Evolutionary conservation across 2,329 filamentous ascomycete genomes (phyloP), one percentile per base, ranked within the genome.

Genomic region (Arthrobotrys megalospora): DNA sequence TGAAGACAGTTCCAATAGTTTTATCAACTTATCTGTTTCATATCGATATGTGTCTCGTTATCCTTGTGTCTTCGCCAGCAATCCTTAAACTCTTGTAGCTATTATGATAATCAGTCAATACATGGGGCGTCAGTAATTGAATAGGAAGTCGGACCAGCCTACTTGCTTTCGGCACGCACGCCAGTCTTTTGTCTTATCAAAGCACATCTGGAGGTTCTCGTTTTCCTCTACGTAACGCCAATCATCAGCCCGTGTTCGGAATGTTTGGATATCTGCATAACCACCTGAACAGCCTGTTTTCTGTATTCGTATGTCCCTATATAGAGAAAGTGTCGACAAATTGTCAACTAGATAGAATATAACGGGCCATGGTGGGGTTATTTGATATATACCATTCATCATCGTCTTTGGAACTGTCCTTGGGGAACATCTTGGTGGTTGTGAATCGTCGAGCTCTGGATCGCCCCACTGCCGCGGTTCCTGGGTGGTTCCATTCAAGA

Each of bases 61-160:
- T 28, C 36, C n/a, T 36, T 71, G 24, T 68, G 36, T 53, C 36
- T 70, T 21, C 21, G 32, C 73, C 73, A 77, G 19, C 73, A 77
- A 24, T 77, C 52, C 34, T 62, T 77, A 50, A 77, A 77, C 21
- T 60, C 58, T 28, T 66, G 66, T 77, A 77, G 8, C 73, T 77
- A 43, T 43, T 60, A 41, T 28, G n/a, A 50, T 45, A 41, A 24
- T 67, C 43, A 58, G 45, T 48, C 60, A 53, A 55, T n/a, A 53
- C 7, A 24, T 11, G 10, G 21, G 8, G 28, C 19, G 28, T 41
- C 12, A 16, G 53, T 3, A 6, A 16, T 28, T 6, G 36, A 36
- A n/a, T 21, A 19, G 12, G 19, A 16, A 11, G n/a, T 1, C 12
- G 3, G 16, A 12, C 32, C 28, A 24, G 24, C 72, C 14, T 24